phyloP scores from a whole-genome alignment of 352 stramenopile species.

The Phytophthora tentaculata region DNA sequence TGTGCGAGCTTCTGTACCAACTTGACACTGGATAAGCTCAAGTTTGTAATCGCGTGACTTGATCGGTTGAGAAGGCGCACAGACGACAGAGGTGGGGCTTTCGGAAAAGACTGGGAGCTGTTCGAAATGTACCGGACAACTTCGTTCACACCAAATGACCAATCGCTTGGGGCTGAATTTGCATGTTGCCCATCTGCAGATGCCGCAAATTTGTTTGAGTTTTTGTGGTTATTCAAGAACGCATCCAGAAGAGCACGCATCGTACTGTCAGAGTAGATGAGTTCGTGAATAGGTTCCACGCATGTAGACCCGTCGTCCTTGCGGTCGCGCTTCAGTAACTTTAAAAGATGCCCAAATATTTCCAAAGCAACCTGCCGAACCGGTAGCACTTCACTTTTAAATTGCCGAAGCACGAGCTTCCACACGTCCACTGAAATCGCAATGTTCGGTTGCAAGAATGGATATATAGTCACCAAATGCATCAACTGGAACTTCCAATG shows the following conservation, averaged over 20 bases:
- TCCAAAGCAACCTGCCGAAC: constrained; percentile 63
- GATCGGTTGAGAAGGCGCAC: constrained; percentile 64
- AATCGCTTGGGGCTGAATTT: constrained; percentile 69
- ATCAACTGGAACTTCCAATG: constrained; percentile 86
- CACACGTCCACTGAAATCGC: constrained; percentile 53
- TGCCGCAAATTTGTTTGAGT: constrained; percentile 58
- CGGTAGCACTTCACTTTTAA: constrained; percentile 67
- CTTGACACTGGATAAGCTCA: constrained; percentile 47
- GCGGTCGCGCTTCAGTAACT: constrained; percentile 43
- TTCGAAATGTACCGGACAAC: constrained; percentile 60
- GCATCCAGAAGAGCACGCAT: constrained; percentile 48
- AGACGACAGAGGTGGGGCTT: constrained; percentile 54
- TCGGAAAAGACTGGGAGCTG: constrained; percentile 52
- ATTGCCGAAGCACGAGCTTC: constrained; percentile 56
- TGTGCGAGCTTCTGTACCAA: constrained; percentile 59
- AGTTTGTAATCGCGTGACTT: constrained; percentile 40
- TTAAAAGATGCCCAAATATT: constrained; percentile 60
- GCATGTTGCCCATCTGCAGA: constrained; percentile 77
- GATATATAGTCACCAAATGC: constrained; percentile 73
- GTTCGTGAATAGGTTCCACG: constrained; percentile 29
- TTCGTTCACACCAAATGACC: constrained; percentile 79
- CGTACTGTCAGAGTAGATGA: constrained; percentile 58
- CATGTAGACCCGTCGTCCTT: constrained; percentile 1
- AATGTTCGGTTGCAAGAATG: constrained; percentile 55
- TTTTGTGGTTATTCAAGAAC: constrained; percentile 70